Percentiles rank a stretch among this genome's conserved stretches.
These are phyloP conservation scores for Cytospora piceae DNA, from an alignment of 2,329 filamentous ascomycete genomes.

Conservation along the genomic window DNA sequence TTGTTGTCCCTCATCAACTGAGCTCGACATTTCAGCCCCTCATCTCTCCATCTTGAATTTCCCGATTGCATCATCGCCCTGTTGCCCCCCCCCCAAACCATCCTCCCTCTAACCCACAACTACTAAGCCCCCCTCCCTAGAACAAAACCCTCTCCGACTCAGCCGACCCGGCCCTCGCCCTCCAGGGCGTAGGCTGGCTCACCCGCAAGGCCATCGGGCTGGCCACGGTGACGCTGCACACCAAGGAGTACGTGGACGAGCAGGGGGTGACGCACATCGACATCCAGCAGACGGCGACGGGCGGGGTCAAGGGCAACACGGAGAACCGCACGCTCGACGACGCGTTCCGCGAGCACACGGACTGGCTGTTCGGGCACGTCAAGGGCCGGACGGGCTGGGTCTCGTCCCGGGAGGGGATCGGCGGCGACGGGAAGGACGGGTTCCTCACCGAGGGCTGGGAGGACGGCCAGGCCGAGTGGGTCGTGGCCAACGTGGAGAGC, in stretches of 20 bases:
- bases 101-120: slow-evolving; percentile 11
- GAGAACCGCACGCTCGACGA: slow-evolving; percentile 60
- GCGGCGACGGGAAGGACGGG: slow-evolving; percentile 47
- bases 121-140: slow-evolving; percentile 46
- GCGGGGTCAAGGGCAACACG: slow-evolving; percentile 67
- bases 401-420: slow-evolving; percentile 46
- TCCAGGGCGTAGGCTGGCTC: slow-evolving; percentile 75
- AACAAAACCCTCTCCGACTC: slow-evolving; percentile 75
- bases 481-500: slow-evolving; percentile 67
- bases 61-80: background rate
- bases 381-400: slow-evolving; percentile 62
- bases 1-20: background rate
- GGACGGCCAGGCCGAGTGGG: slow-evolving; percentile 55
- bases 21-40: background rate
- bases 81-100: background rate
- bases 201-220: slow-evolving; percentile 71
- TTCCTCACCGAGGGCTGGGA: slow-evolving; percentile 63
- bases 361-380: slow-evolving; percentile 80
- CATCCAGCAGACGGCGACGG: slow-evolving; percentile 73
- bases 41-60: background rate
- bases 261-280: slow-evolving; percentile 62
- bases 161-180: slow-evolving; percentile 68
- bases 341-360: slow-evolving; percentile 64
- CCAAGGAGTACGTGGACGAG: slow-evolving; percentile 58
- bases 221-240: slow-evolving; percentile 69